Percentiles rank a stretch among this genome's conserved stretches.
phyloP scores from a whole-genome alignment of 495 filamentous ascomycete species.

The Symbiotaphrina buchneri region DNA sequence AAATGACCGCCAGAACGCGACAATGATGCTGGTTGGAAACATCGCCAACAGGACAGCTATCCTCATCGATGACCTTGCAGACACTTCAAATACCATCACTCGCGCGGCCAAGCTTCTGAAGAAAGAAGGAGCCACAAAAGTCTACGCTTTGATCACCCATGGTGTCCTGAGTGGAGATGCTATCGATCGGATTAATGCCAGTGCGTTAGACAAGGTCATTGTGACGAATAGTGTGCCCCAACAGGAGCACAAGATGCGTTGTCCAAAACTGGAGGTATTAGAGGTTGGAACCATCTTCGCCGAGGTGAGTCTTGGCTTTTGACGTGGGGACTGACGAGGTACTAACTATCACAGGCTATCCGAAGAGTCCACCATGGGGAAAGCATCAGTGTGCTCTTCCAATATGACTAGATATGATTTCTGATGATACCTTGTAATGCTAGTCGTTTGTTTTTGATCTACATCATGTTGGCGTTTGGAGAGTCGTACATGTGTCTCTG shows the following conservation, averaged over 20 bases:
- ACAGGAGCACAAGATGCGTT: slow-evolving; percentile 46
- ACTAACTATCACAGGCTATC: slow-evolving; percentile 37
- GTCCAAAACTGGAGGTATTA: slow-evolving; percentile 75
- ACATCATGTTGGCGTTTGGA: slow-evolving; percentile 1
- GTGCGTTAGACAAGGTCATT: slow-evolving; percentile 70
- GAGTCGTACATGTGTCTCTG: not conserved
- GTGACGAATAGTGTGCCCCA: slow-evolving; percentile 92
- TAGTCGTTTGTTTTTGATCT: slow-evolving; percentile 3
- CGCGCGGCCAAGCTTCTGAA: slow-evolving; percentile 91
- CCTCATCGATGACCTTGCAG: slow-evolving; percentile 81
- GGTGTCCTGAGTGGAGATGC: slow-evolving; percentile 89
- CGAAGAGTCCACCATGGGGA: slow-evolving; percentile 93
- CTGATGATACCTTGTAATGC: not conserved
- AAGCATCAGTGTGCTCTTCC: slow-evolving; percentile 92
- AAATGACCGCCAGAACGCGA: slow-evolving; percentile 82
- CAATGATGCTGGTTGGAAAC: slow-evolving; percentile 95
- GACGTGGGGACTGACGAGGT: not conserved
- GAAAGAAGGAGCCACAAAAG: slow-evolving; percentile 69
- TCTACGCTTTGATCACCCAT: slow-evolving; percentile 84
- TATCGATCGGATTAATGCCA: slow-evolving; percentile 79
- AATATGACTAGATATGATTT: slow-evolving; percentile 36
- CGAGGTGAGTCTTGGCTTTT: slow-evolving; percentile 30
- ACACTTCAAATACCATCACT: slow-evolving; percentile 93
- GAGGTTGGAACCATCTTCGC: slow-evolving; percentile 87
- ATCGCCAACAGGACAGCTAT: slow-evolving; percentile 65